phyloP scores from a whole-genome alignment of 192 early-diverging fungal species.

The Mortierella claussenii region DNA sequence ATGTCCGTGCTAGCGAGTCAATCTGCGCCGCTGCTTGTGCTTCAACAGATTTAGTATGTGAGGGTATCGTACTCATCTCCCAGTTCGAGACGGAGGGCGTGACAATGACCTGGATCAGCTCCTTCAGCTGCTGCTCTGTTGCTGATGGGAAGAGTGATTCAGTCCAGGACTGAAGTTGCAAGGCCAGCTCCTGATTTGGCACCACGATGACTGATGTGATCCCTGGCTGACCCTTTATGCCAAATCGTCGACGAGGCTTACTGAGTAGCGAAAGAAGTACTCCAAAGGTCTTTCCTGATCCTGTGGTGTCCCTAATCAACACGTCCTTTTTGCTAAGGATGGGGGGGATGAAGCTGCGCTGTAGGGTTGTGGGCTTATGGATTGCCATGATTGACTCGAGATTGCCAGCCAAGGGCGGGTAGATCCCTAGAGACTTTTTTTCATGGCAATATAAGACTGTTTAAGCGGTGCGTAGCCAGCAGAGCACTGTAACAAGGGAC shows the following conservation, averaged over 20 bases:
- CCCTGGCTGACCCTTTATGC: background rate
- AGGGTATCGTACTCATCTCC: background rate
- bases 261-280: constrained; percentile 55
- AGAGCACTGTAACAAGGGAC: no score
- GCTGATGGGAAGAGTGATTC: constrained; percentile 31
- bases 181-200: constrained; percentile 64
- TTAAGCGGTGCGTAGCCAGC: no score
- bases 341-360: constrained; percentile 55
- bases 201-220: constrained; percentile 58
- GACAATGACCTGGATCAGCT: constrained; percentile 36
- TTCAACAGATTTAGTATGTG: background rate
- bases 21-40: constrained; percentile 18
- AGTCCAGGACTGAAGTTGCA: constrained; percentile 61
- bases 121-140: constrained; percentile 13
- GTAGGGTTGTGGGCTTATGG: constrained; percentile 54
- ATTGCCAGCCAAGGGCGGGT: constrained; percentile 31
- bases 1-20: constrained; percentile 1
- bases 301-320: constrained; percentile 61
- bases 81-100: background rate
- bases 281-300: constrained; percentile 69
- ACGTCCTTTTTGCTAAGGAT: constrained; percentile 57
- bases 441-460: no score
- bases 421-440: constrained; percentile 38
- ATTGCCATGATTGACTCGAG: constrained; percentile 23
- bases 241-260: constrained; percentile 25